These are phyloP conservation scores for Onygenales sp. DNA, from an alignment of 2,329 filamentous ascomycete species.

Conservation along the genomic window DNA sequence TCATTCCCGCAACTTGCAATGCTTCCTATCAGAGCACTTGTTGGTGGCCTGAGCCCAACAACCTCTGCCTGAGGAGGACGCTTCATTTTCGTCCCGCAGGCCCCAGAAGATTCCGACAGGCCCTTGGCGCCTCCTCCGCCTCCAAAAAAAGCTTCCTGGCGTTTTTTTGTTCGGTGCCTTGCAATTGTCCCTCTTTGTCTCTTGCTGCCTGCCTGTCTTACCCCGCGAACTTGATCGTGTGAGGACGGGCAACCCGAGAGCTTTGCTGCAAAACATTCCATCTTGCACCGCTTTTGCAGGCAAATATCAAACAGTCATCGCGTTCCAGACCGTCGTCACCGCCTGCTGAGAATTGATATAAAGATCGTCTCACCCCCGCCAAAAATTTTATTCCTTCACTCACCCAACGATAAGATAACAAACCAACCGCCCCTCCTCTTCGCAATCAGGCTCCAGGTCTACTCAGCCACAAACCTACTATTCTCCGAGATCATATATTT, in stretches of 20 bases:
- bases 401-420: background rate
- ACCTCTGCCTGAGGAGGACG: constrained; percentile 2
- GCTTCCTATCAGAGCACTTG: background rate
- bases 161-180: constrained; percentile 2
- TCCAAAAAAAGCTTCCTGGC: background rate
- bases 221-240: background rate
- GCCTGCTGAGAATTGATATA: background rate
- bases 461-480: background rate
- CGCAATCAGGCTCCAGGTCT: background rate
- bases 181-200: background rate
- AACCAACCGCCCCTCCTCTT: background rate
- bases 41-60: background rate
- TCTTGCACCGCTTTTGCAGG: background rate
- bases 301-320: background rate
- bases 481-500: background rate
- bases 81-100: background rate
- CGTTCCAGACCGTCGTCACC: background rate
- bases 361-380: background rate
- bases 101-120: background rate
- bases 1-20: background rate
- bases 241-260: background rate
- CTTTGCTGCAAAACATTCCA: background rate
- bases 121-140: background rate
- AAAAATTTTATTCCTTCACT: background rate
- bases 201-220: constrained; percentile 1